A percentile compares a stretch with the other conserved stretches of the same genome.
phyloP scores from a whole-genome alignment of 1,284 basidiomycete species.

The Ceratobasidium papillatum region DNA sequence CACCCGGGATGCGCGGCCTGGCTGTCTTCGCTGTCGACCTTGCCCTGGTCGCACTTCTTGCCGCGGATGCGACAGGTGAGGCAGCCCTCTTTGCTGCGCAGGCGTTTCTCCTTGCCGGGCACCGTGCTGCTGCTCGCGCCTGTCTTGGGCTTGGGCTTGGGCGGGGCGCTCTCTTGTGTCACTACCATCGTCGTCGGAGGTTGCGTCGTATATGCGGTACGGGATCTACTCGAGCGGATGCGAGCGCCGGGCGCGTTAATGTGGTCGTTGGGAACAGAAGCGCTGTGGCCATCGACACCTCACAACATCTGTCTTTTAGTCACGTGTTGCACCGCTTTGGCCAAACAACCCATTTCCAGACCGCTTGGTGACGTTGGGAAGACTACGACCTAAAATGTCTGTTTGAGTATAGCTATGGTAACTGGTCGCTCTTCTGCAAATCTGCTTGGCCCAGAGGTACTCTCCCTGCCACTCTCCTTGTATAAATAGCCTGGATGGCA shows the following conservation, averaged over 20 bases:
- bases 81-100: slow-evolving; percentile 39
- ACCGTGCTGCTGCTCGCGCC: slow-evolving; percentile 25
- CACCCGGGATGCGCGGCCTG: slow-evolving; percentile 39
- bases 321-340: neutral
- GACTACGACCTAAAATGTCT: slow-evolving; percentile 3
- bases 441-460: neutral
- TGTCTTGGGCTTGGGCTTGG: slow-evolving; percentile 31
- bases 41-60: slow-evolving; percentile 41
- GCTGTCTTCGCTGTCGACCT: neutral
- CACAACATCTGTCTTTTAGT: neutral
- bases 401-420: slow-evolving; percentile 16
- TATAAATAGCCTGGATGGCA: neutral
- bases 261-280: slow-evolving; percentile 37
- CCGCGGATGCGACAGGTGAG: slow-evolving; percentile 39
- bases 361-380: neutral
- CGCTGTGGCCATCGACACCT: slow-evolving; percentile 21
- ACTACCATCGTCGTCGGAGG: slow-evolving; percentile 20
- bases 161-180: slow-evolving; percentile 39
- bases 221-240: neutral
- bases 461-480: neutral
- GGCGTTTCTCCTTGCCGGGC: slow-evolving; percentile 40
- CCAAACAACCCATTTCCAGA: neutral
- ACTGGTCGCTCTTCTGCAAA: neutral
- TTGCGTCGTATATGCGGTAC: slow-evolving; percentile 37
- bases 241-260: slow-evolving; percentile 39